A percentile compares a stretch with the other conserved stretches of the same genome.
phyloP scores from a whole-genome alignment of 257 asterid species.

The Scutellaria minor region DNA sequence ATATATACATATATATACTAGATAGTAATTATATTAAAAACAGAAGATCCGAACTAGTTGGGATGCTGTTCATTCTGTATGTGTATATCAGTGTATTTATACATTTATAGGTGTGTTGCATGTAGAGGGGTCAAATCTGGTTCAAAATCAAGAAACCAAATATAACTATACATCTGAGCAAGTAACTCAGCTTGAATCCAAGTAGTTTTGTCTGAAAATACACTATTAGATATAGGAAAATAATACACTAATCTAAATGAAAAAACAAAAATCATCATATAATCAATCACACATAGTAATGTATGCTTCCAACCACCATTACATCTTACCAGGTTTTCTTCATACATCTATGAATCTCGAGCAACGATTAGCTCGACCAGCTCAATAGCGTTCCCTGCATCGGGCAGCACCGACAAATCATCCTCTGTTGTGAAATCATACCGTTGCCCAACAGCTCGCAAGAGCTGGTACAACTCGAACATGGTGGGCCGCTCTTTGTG shows the following conservation, averaged over 20 bases:
- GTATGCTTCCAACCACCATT: conserved; percentile 22
- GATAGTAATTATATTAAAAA: too few species aligned
- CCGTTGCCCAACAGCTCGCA: conserved; percentile 68
- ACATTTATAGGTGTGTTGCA: background rate
- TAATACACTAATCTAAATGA: conserved; percentile 6
- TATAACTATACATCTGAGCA: conserved; percentile 25
- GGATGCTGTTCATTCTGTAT: too few species aligned
- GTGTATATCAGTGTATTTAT: too few species aligned
- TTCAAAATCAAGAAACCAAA: conserved; percentile 27
- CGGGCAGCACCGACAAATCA: conserved; percentile 49
- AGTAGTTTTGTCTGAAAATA: conserved; percentile 12
- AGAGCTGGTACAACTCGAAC: conserved; percentile 75
- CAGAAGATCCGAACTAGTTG: too few species aligned
- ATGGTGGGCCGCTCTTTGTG: conserved; percentile 79
- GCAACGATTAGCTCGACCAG: conserved; percentile 69
- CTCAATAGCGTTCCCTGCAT: conserved; percentile 42
- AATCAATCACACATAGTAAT: conserved; percentile 36
- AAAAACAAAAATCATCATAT: background rate
- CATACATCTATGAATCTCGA: conserved; percentile 39
- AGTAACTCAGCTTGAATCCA: background rate
- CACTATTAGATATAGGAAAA: background rate
- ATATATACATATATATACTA: too few species aligned
- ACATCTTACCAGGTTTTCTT: conserved; percentile 30
- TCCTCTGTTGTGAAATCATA: conserved; percentile 61
- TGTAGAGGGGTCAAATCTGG: background rate